Base-by-base conservation (phyloP, 2,329 filamentous ascomycete genomes). In the Aureobasidium sp. region DNA sequence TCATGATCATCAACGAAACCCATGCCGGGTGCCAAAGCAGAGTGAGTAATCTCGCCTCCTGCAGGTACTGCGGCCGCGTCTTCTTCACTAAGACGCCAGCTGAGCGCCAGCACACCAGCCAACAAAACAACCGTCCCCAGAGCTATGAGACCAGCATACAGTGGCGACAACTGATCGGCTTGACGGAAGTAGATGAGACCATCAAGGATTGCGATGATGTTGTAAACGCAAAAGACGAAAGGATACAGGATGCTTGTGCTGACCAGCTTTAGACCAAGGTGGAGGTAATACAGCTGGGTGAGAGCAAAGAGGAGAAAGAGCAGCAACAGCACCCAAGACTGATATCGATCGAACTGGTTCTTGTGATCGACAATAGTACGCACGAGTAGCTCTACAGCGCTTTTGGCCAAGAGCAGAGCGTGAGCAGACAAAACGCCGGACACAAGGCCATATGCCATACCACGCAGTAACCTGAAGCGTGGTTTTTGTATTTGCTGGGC, bases 211-310 rank as follows among this genome's bases (percentile, higher is more conserved):
- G 94, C 94, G 70, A 97, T 92, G 70, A 99, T 96, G 80, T 99
- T 99, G 81, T 97, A 99, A 66, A 97, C 86, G 81, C 94, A 99
- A 76, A 99, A 99, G 42, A 97, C 92, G 68, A 97, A 87, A 5
- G 94, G 94, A 75, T 99, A 99, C 67, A 99, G 81, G 64, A 97
- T 88, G 69, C 91, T 96, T 27, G 94, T 97, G 60, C 92, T 97
- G 74, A 95, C 91, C 58, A 99, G 82, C 75, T 96, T 96, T 65
- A 99, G 82, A 59, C 94, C 94, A 48, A 90, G 85, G 72, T 99
- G 94, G 64, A 99, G 84, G 74, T 95, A 97, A 76, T 96, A 99
- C 6, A 99, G 83, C 75, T 99, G 94, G 48, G 86, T 89, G 48
- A 99, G 82, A 5, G 94, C 93, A 64, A 97, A 81, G 4, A 82